These are phyloP conservation scores for Hericium coralloides DNA, from an alignment of 768 basidiomycete genomes.

Conservation along the genomic window DNA sequence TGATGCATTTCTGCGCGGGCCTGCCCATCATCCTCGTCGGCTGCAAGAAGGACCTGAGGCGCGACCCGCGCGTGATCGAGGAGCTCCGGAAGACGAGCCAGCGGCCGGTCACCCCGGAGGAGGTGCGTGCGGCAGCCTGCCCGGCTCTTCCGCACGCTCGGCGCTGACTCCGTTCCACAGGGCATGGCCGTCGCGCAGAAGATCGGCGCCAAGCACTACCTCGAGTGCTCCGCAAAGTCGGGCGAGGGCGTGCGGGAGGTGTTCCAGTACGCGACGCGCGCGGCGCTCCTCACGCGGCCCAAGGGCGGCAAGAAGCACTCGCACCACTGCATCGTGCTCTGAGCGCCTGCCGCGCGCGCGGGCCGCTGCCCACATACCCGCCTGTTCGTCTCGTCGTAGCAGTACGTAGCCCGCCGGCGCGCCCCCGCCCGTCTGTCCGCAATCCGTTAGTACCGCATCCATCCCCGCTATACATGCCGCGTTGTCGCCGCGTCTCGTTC, in stretches of 20 bases:
- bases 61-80: conserved; percentile 88
- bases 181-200: conserved; percentile 93
- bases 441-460: not conserved
- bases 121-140: conserved; percentile 64
- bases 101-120: conserved; percentile 88
- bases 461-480: not conserved
- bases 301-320: conserved; percentile 32
- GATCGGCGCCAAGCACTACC: conserved; percentile 94
- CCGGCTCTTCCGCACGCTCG: not conserved
- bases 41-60: conserved; percentile 97
- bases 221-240: conserved; percentile 94
- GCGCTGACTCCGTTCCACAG: conserved; percentile 29
- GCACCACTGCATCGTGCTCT: conserved; percentile 34
- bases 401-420: not conserved
- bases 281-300: conserved; percentile 66
- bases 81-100: conserved; percentile 92
- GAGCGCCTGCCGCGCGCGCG: conserved; percentile 13
- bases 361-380: not conserved
- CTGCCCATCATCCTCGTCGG: conserved; percentile 96
- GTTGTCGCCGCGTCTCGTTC: not conserved
- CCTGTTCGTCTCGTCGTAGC: not conserved
- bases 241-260: conserved; percentile 98
- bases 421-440: not conserved
- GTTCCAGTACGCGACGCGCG: conserved; percentile 95
- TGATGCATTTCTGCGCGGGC: conserved; percentile 93